Conservation (phyloP, 1,284 basidiomycete species). For the Ganoderma meredithae region DNA sequence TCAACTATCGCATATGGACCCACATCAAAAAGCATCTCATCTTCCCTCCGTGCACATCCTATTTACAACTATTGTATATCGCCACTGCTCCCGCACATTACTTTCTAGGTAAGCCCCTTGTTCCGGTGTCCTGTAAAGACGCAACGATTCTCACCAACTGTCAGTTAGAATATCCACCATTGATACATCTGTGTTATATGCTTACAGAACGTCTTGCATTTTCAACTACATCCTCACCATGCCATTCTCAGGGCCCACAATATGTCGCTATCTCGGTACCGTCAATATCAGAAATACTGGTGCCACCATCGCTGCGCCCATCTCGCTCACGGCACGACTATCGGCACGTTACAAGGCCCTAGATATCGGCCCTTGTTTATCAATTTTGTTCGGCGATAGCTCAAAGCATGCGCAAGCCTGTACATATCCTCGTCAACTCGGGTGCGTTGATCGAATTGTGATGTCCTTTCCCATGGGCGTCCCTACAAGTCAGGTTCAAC, state of each 20-base stretch:
- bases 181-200: constrained; percentile 7
- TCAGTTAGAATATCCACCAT: background rate
- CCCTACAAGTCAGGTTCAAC: background rate
- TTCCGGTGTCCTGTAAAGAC: background rate
- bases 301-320: background rate
- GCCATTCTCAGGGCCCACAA: background rate
- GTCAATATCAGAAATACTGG: background rate
- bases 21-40: background rate
- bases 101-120: background rate
- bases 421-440: background rate
- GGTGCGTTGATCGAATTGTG: background rate
- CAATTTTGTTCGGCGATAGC: background rate
- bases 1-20: background rate
- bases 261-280: background rate
- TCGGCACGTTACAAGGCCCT: background rate
- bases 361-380: background rate
- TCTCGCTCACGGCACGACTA: background rate
- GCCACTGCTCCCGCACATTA: background rate
- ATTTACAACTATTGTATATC: constrained; percentile 15
- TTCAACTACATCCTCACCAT: background rate
- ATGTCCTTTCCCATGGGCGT: background rate
- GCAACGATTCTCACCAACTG: background rate
- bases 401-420: background rate
- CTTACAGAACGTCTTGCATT: constrained; percentile 3
- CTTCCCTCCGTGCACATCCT: background rate